Evolutionary conservation across 495 filamentous ascomycete species (phyloP).

Genomic region (Pseudomonodictys pantanalensis): DNA sequence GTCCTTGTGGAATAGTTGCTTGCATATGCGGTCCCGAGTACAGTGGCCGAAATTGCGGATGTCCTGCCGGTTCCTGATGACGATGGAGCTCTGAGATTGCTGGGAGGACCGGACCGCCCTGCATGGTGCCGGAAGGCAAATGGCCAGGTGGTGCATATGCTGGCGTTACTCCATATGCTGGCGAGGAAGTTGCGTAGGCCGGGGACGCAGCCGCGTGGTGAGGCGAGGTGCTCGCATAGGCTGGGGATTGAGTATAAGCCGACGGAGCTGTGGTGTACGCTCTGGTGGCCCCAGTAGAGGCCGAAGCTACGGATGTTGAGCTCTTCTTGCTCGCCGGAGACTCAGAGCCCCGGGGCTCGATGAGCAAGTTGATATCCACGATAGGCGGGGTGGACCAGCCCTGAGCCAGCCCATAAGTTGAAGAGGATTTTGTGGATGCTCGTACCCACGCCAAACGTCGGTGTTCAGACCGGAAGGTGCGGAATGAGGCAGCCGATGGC

Average conservation of each 20-base stretch:
- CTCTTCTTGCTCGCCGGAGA: constrained; percentile 50
- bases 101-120: constrained; percentile 30
- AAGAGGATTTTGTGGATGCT: constrained; percentile 1
- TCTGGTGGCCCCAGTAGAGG: constrained; percentile 29
- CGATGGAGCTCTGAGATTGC: constrained; percentile 29
- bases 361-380: constrained; percentile 86
- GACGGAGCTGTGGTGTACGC: constrained; percentile 30
- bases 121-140: constrained; percentile 10
- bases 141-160: constrained; percentile 26
- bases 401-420: constrained; percentile 34
- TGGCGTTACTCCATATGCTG: constrained; percentile 17
- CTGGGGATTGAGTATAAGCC: constrained; percentile 31
- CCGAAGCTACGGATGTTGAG: constrained; percentile 31
- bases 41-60: constrained; percentile 31
- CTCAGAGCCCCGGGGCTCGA: constrained; percentile 79
- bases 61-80: constrained; percentile 27
- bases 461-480: neutral
- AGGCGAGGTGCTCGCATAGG: constrained; percentile 23
- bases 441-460: neutral
- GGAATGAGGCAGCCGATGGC: neutral
- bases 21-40: constrained; percentile 25
- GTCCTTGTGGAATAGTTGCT: constrained; percentile 1
- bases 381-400: constrained; percentile 52
- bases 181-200: constrained; percentile 28
- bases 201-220: constrained; percentile 23